A percentile compares a stretch with the other conserved stretches of the same genome.
phyloP scores from a whole-genome alignment of 2,329 filamentous ascomycete species.

The Diaporthe sp. region DNA sequence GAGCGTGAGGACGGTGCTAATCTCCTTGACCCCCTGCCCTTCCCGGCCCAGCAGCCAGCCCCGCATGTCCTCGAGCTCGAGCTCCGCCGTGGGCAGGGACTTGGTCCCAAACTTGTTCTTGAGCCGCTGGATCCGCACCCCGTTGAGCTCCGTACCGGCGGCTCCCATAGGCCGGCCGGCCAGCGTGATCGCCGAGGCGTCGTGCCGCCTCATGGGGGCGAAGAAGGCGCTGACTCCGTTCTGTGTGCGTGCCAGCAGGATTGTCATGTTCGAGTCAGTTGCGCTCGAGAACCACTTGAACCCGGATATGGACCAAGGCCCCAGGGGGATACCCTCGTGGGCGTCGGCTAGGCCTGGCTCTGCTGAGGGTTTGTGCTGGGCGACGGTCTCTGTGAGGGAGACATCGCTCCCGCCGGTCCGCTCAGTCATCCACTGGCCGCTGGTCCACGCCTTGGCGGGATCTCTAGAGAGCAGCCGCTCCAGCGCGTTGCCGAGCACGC shows the following conservation, averaged over 20 bases:
- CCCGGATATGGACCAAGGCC: constrained; percentile 73
- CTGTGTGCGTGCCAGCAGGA: constrained; percentile 74
- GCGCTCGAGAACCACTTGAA: constrained; percentile 82
- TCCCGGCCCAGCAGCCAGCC: constrained; percentile 77
- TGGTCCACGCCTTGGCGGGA: constrained; percentile 72
- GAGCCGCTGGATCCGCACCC: constrained; percentile 76
- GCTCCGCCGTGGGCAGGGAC: constrained; percentile 79
- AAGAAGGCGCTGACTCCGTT: constrained; percentile 73
- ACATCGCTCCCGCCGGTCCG: constrained; percentile 79
- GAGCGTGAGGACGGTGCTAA: constrained; percentile 77
- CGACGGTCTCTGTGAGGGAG: constrained; percentile 75
- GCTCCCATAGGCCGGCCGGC: constrained; percentile 34
- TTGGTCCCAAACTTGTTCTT: constrained; percentile 82
- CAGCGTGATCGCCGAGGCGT: constrained; percentile 45
- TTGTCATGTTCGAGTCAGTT: constrained; percentile 74
- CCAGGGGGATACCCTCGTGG: constrained; percentile 57
- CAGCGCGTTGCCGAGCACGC: constrained; percentile 67
- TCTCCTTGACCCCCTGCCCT: constrained; percentile 77
- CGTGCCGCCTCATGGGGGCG: constrained; percentile 70
- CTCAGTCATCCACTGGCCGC: constrained; percentile 85
- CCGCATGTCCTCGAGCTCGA: constrained; percentile 74
- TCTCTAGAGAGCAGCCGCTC: constrained; percentile 68
- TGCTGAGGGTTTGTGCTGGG: constrained; percentile 51
- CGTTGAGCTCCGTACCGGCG: constrained; percentile 69
- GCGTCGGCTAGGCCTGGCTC: constrained; percentile 40